phyloP scores from a whole-genome alignment of 495 filamentous ascomycete genomes.

The Aspergillus bridgeri region DNA sequence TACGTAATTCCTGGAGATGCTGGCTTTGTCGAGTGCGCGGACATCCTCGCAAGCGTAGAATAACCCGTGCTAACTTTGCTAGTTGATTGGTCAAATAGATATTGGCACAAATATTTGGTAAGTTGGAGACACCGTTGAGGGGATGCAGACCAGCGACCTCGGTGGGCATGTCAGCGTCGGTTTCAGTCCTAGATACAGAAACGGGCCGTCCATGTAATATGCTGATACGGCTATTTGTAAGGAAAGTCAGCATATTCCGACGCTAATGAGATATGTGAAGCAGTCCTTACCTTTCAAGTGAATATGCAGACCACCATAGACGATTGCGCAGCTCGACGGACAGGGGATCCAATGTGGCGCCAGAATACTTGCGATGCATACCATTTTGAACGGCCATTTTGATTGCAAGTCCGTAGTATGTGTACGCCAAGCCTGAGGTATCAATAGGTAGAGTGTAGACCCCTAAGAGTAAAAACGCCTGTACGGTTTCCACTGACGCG shows the following conservation, averaged over 20 bases:
- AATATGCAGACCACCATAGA: constrained; percentile 15
- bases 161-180: constrained; percentile 11
- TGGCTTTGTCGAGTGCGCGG: background rate
- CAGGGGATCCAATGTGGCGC: background rate
- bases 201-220: constrained; percentile 16
- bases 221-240: constrained; percentile 8
- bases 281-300: constrained; percentile 8
- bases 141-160: constrained; percentile 4
- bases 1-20: constrained; percentile 11
- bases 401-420: constrained; percentile 15
- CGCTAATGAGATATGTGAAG: background rate
- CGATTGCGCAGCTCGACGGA: constrained; percentile 13
- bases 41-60: constrained; percentile 11
- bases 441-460: constrained; percentile 17
- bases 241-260: background rate
- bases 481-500: constrained; percentile 15
- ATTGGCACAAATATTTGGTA: constrained; percentile 9
- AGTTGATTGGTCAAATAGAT: constrained; percentile 14
- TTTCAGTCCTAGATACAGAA: constrained; percentile 9
- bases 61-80: constrained; percentile 7
- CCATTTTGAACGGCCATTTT: constrained; percentile 18
- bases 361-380: constrained; percentile 12
- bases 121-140: constrained; percentile 1
- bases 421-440: constrained; percentile 14
- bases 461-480: constrained; percentile 14